These are phyloP conservation scores for Cryptococcus sp. DNA, from an alignment of 1,284 basidiomycete species.

Conservation along the genomic window DNA sequence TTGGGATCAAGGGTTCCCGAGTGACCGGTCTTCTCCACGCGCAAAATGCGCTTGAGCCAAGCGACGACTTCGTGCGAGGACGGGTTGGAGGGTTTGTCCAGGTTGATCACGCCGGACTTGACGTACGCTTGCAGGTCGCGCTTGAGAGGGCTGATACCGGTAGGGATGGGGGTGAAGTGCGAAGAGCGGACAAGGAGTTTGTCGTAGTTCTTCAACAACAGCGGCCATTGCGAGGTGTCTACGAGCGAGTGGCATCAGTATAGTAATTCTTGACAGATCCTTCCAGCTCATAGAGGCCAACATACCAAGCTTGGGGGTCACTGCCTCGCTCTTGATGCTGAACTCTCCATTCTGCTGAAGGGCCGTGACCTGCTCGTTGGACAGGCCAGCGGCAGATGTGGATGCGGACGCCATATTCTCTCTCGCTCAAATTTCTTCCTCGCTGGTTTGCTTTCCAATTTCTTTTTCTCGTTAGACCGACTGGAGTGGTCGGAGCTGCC, in stretches of 20 bases:
- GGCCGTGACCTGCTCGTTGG: constrained; percentile 39
- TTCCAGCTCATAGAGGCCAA: constrained; percentile 3
- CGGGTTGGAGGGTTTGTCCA: constrained; percentile 99
- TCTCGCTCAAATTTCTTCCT: neutral
- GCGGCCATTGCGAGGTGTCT: constrained; percentile 96
- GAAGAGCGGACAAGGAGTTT: constrained; percentile 86
- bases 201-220: constrained; percentile 98
- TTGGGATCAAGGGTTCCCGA: constrained; percentile 88
- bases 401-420: constrained; percentile 20
- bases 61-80: constrained; percentile 99
- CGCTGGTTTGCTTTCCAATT: too few species aligned
- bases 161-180: constrained; percentile 97
- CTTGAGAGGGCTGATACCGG: constrained; percentile 83
- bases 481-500: too few species aligned
- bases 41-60: constrained; percentile 93
- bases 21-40: constrained; percentile 92
- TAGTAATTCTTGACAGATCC: neutral
- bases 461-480: too few species aligned
- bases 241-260: neutral
- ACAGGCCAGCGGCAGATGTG: constrained; percentile 22
- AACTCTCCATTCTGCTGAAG: constrained; percentile 65
- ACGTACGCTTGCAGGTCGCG: constrained; percentile 88
- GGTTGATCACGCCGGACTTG: constrained; percentile 97
- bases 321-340: constrained; percentile 75
- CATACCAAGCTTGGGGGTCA: constrained; percentile 65